Percentiles rank a stretch among this genome's conserved stretches.
phyloP scores from a whole-genome alignment of 2,329 filamentous ascomycete genomes.

The Penicillium sp. region DNA sequence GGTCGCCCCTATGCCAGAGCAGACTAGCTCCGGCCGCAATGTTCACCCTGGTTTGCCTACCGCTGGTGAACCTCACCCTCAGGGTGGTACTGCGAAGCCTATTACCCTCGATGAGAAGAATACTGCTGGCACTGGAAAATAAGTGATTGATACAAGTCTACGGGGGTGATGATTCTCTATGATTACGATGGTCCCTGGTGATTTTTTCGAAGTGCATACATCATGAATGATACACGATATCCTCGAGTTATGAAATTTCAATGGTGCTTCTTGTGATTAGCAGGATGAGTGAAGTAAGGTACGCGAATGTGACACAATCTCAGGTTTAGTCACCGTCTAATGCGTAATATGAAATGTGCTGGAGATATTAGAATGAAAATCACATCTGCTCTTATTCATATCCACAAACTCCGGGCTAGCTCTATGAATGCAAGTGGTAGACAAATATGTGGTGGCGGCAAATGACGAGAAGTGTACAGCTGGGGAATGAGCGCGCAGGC shows the following conservation, averaged over 20 bases:
- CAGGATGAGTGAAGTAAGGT: neutral
- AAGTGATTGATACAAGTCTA: neutral
- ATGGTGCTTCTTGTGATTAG: neutral
- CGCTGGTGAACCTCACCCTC: conserved; percentile 16
- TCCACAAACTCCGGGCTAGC: conserved; percentile 18
- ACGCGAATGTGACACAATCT: neutral
- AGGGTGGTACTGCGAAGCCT: conserved; percentile 35
- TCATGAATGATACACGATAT: neutral
- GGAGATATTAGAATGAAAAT: neutral
- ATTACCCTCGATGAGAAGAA: conserved; percentile 35
- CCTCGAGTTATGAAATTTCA: neutral
- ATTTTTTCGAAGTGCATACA: neutral
- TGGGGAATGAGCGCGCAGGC: neutral
- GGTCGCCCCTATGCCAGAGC: conserved; percentile 35
- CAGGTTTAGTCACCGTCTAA: neutral
- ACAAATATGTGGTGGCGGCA: conserved; percentile 13
- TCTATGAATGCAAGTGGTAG: conserved; percentile 17
- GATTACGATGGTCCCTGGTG: neutral
- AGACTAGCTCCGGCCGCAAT: conserved; percentile 26
- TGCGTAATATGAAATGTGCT: neutral
- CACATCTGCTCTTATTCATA: neutral
- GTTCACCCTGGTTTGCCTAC: conserved; percentile 24
- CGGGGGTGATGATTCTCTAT: neutral
- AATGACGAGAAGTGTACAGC: conserved; percentile 14
- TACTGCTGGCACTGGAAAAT: neutral